Evolutionary conservation across 2,329 filamentous ascomycete species (phyloP).

Genomic region (Colletotrichum tabaci): DNA sequence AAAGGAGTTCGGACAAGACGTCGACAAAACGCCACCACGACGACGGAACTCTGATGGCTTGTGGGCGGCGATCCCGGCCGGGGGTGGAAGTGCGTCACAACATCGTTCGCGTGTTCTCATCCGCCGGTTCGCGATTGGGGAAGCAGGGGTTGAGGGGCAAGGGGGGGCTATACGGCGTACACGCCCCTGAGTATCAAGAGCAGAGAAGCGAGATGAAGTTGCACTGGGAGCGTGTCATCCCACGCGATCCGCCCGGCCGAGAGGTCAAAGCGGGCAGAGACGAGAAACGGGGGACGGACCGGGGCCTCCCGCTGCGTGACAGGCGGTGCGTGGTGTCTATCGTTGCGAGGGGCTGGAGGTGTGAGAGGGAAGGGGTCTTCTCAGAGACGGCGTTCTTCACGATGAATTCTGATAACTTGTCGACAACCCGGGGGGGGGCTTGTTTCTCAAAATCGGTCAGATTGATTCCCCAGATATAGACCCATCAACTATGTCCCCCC

Average conservation of each 20-base stretch:
- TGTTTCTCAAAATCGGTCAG: too few species aligned
- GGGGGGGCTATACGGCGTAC: too few species aligned
- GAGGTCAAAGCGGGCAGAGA: conserved; percentile 28
- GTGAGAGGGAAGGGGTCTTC: too few species aligned
- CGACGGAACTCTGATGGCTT: conserved; percentile 12
- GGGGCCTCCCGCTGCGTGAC: conserved; percentile 26
- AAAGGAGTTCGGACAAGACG: conserved; percentile 16
- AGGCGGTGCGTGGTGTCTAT: neutral
- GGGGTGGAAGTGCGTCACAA: neutral
- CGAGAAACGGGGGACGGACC: neutral
- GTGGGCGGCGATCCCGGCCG: conserved; percentile 17
- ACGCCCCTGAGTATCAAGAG: conserved; percentile 30
- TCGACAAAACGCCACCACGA: conserved; percentile 12
- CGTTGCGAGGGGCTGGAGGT: neutral
- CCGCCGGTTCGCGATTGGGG: conserved; percentile 10
- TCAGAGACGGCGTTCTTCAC: too few species aligned
- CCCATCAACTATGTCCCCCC: neutral
- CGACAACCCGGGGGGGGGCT: too few species aligned
- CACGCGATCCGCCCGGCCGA: conserved; percentile 19
- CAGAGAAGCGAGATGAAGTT: conserved; percentile 35
- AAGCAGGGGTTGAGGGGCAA: conserved; percentile 8
- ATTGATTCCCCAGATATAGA: too few species aligned
- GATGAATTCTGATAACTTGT: too few species aligned
- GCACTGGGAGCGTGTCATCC: conserved; percentile 19
- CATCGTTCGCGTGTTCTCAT: neutral